Evolutionary conservation across 306 rosid genomes (phyloP), one percentile per base, ranked within the genome.

Genomic region (Gastrolobium villosum): DNA sequence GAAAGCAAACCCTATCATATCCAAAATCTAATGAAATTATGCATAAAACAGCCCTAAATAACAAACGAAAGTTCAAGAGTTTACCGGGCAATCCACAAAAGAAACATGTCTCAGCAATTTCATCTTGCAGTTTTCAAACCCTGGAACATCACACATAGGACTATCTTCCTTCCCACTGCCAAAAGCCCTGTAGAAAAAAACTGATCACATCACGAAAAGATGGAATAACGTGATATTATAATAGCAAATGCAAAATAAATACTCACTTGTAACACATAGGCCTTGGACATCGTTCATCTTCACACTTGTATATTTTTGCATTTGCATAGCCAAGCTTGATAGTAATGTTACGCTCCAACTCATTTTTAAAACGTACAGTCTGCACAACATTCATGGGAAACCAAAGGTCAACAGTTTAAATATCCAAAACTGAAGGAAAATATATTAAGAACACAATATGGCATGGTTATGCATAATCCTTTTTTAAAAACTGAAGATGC

Each of bases 121-220:
- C 98, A 94, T 92, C 86, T 90, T 90, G 82, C 79, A 71, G 86
- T 84, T 94, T 83, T 94, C 98, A 83, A 85, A 94, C 55, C 97
- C 98, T 3, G 81, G 87, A 59, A 90, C 97, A 43, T 94, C 98
- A 78, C 98, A 94, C 62, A 82, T 63, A 46, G 98, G 98, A 87
- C 65, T 72, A 40, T 94, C 98, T 90, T 94, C 98, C 82, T 94
- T 94, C 63, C 97, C 98, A 88, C 98, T 94, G 80, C 98, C 98
- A 86, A 92, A 92, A 13, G 98, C 98, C 89, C 98, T 94, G 77
- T 28, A 49, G 41, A 59, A 78, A 59, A 57, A 39, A 31, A 15
- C 10, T 26, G 13, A 74, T 57, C 10, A 46, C 1, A 15, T 65
- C 37, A 83, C 54, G 52, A 55, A 56, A 81, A 39, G 68, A 2